Evolutionary conservation across 2,329 filamentous ascomycete genomes (phyloP).

Genomic region (Aspergillus floridensis): DNA sequence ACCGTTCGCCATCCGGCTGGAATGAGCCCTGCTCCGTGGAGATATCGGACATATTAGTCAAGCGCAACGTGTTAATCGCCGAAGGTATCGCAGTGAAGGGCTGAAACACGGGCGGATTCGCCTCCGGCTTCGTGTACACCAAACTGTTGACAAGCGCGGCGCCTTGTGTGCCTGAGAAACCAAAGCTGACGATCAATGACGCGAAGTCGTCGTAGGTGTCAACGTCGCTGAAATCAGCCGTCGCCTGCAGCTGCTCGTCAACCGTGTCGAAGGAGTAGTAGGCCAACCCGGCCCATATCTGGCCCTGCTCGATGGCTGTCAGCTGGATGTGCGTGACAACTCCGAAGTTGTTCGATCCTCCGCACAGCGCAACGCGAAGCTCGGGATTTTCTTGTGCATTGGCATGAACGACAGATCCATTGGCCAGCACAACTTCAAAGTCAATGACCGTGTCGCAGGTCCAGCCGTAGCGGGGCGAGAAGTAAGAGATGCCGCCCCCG

Average conservation of each 20-base stretch:
- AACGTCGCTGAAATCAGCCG: neutral
- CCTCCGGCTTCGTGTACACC: neutral
- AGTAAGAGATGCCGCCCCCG: conserved; percentile 20
- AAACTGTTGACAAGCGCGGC: neutral
- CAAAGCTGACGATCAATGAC: neutral
- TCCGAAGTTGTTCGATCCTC: conserved; percentile 32
- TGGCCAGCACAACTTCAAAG: conserved; percentile 48
- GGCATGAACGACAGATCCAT: conserved; percentile 44
- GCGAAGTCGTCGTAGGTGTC: neutral
- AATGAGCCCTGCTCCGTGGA: neutral
- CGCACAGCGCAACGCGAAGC: conserved; percentile 25
- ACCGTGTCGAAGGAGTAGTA: conserved; percentile 25
- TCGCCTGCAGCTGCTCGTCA: neutral
- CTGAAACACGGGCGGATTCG: neutral
- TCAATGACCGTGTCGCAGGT: conserved; percentile 42
- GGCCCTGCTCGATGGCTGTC: conserved; percentile 6
- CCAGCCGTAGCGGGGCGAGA: conserved; percentile 14
- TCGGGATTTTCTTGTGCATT: conserved; percentile 31
- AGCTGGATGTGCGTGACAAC: conserved; percentile 30
- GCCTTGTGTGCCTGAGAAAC: neutral
- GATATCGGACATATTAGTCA: neutral
- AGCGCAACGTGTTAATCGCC: neutral
- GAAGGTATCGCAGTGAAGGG: neutral
- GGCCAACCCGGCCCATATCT: conserved; percentile 41
- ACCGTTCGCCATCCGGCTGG: neutral